phyloP scores from a whole-genome alignment of 805 yeast species.

The Helenozyma baotianmanensis region DNA sequence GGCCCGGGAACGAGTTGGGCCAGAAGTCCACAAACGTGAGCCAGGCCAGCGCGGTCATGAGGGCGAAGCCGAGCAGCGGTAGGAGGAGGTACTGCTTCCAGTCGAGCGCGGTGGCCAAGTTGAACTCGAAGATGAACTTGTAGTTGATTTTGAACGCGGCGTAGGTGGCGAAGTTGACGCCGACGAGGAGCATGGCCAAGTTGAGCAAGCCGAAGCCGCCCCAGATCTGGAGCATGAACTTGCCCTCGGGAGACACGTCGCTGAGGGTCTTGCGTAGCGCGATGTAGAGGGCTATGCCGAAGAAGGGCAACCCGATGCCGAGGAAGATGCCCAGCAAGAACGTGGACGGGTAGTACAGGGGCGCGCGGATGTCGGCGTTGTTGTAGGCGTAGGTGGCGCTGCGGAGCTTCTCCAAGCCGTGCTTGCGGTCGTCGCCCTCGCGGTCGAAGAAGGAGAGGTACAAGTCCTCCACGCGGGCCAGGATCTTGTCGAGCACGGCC shows the following conservation, averaged over 20 bases:
- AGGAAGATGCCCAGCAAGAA: conserved; percentile 63
- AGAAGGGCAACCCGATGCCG: conserved; percentile 69
- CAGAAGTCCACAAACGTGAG: conserved; percentile 69
- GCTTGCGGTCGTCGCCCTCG: conserved; percentile 49
- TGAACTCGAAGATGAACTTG: conserved; percentile 86
- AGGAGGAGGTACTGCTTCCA: conserved; percentile 61
- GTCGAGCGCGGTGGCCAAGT: conserved; percentile 61
- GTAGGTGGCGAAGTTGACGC: conserved; percentile 71
- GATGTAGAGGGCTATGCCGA: conserved; percentile 51
- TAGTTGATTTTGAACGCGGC: conserved; percentile 74
- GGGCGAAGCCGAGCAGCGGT: conserved; percentile 55
- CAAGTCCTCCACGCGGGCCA: conserved; percentile 60
- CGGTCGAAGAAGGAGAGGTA: conserved; percentile 62
- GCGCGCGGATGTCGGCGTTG: conserved; percentile 23
- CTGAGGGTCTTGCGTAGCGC: conserved; percentile 42
- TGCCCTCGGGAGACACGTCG: conserved; percentile 49
- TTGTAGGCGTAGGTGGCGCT: conserved; percentile 38
- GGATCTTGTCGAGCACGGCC: conserved; percentile 61
- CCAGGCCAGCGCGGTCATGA: conserved; percentile 63
- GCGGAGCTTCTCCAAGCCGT: conserved; percentile 62
- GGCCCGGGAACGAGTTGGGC: conserved; percentile 55
- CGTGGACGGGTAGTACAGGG: conserved; percentile 38
- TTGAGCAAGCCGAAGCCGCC: conserved; percentile 76
- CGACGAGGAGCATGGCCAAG: conserved; percentile 60
- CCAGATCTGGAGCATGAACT: conserved; percentile 77